Evolutionary conservation across 208 protist species (phyloP).

Genomic region (Trypanosoma rangeli): DNA sequence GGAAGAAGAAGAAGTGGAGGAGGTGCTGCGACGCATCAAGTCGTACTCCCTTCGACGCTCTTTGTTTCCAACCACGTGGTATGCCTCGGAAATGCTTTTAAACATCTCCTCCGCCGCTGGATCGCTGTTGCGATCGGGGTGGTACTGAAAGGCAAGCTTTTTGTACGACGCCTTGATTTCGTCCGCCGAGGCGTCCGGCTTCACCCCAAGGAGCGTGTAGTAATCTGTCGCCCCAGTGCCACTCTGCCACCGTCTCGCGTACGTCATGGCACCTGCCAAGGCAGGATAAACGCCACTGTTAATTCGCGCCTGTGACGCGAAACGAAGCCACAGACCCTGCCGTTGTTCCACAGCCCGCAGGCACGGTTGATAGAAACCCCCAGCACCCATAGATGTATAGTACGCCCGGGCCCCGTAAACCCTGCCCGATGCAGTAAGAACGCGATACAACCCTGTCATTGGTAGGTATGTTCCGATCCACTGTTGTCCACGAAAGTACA

Average conservation of each 20-base stretch:
- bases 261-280: slow-evolving; percentile 3
- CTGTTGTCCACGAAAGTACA: not conserved
- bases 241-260: slow-evolving; percentile 20
- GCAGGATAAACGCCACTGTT: not conserved
- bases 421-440: not conserved
- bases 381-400: not conserved
- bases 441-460: slow-evolving; percentile 4
- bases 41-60: slow-evolving; percentile 80
- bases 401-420: not conserved
- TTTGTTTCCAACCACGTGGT: slow-evolving; percentile 82
- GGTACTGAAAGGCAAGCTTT: slow-evolving; percentile 85
- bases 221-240: slow-evolving; percentile 46
- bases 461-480: not conserved
- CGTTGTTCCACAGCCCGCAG: not conserved
- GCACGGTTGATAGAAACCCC: not conserved
- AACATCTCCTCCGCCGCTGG: slow-evolving; percentile 87
- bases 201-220: slow-evolving; percentile 80
- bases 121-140: slow-evolving; percentile 88
- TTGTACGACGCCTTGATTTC: slow-evolving; percentile 93
- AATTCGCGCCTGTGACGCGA: not conserved
- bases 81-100: slow-evolving; percentile 84
- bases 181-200: slow-evolving; percentile 65
- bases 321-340: not conserved
- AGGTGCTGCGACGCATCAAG: slow-evolving; percentile 37
- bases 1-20: no score